Evolutionary conservation across 2,329 filamentous ascomycete species (phyloP).

Genomic region (Trichoderma sp.): DNA sequence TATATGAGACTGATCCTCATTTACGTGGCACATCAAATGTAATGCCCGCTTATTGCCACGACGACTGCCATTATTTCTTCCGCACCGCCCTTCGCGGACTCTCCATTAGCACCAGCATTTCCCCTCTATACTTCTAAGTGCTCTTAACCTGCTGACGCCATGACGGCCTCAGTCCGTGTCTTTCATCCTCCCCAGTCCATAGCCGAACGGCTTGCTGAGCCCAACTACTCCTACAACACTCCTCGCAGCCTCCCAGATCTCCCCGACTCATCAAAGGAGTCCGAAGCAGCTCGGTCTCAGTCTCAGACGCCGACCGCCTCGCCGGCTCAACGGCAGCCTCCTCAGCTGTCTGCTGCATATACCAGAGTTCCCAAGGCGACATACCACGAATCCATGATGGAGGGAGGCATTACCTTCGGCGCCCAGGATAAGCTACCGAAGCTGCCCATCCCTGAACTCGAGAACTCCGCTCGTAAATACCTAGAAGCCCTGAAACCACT

Average conservation of each 20-base stretch:
- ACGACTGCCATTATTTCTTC: conserved; percentile 93
- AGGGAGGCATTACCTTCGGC: conserved; percentile 82
- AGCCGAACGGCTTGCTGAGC: conserved; percentile 64
- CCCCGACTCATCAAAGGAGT: conserved; percentile 24
- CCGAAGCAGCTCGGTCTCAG: background rate
- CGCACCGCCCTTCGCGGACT: conserved; percentile 85
- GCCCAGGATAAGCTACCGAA: conserved; percentile 87
- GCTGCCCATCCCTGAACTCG: conserved; percentile 87
- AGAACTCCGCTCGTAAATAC: conserved; percentile 76
- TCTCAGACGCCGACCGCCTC: background rate
- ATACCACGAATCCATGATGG: conserved; percentile 54
- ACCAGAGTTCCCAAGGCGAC: conserved; percentile 55
- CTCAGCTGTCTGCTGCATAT: conserved; percentile 36
- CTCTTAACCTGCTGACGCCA: conserved; percentile 34
- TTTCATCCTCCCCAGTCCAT: conserved; percentile 68
- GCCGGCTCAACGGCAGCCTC: conserved; percentile 21
- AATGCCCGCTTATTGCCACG: conserved; percentile 80
- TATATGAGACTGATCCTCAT: conserved; percentile 5
- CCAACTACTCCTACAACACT: conserved; percentile 35
- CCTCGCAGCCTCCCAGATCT: conserved; percentile 43
- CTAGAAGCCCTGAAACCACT: conserved; percentile 77
- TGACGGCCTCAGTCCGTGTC: conserved; percentile 41
- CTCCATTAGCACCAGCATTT: conserved; percentile 77
- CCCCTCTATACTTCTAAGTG: conserved; percentile 69
- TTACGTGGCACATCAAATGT: conserved; percentile 41